Evolutionary conservation across 73 alveolate species (phyloP).

Genomic region (Paramecium sexaurelia): DNA sequence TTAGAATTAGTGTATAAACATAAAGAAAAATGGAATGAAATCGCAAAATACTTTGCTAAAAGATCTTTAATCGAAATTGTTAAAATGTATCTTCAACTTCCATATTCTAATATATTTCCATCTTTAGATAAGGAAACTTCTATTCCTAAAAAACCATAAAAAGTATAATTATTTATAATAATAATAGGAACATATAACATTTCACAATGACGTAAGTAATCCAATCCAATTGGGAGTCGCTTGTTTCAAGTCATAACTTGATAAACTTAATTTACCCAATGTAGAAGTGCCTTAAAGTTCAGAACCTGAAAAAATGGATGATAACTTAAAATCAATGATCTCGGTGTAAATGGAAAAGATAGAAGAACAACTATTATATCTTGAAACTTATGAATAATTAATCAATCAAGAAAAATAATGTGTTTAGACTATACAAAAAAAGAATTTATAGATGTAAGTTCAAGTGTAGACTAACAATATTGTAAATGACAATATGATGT

Average conservation of each 20-base stretch:
- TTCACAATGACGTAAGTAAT: conserved; percentile 49
- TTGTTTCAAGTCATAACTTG: conserved; percentile 14
- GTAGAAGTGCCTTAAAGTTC: background rate
- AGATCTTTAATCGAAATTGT: conserved; percentile 30
- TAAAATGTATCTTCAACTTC: conserved; percentile 1
- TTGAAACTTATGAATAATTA: conserved; percentile 13
- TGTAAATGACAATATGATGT: conserved; percentile 10
- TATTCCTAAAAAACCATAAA: background rate
- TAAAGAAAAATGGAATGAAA: conserved; percentile 49
- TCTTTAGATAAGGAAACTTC: background rate
- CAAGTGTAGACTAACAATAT: conserved; percentile 11
- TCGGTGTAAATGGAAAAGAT: background rate
- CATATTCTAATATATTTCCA: conserved; percentile 1
- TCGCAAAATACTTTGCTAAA: conserved; percentile 31
- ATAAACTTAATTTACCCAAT: background rate
- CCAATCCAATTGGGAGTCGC: conserved; percentile 55
- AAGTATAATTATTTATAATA: background rate
- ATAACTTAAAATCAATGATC: background rate
- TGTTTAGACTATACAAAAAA: background rate
- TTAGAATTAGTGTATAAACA: conserved; percentile 29
- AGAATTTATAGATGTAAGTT: conserved; percentile 12
- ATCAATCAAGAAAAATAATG: conserved; percentile 13
- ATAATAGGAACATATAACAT: background rate
- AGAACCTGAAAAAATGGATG: background rate
- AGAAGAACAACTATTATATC: background rate